phyloP scores from a whole-genome alignment of 139 green algal species.

The Haematococcus sp. region DNA sequence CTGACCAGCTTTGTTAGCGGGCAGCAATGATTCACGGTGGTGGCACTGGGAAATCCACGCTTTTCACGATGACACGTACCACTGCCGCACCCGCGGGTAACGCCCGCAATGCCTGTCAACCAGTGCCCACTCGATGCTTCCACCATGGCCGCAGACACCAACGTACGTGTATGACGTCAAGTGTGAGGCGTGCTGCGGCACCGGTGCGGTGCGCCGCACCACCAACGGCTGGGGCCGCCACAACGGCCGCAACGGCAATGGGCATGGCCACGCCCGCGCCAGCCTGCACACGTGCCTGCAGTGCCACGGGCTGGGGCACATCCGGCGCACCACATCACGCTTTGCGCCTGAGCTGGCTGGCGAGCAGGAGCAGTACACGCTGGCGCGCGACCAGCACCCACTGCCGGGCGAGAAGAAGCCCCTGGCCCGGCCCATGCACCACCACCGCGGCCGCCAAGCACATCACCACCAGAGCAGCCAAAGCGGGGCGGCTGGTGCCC shows the following conservation, averaged over 20 bases:
- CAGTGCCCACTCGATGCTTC: no score
- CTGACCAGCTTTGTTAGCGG: no score
- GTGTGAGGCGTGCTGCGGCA: neutral
- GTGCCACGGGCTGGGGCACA: neutral
- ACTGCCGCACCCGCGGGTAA: no score
- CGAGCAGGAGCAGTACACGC: neutral
- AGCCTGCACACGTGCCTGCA: neutral
- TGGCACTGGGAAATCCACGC: no score
- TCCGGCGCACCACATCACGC: neutral
- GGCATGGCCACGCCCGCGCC: neutral
- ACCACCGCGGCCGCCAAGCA: neutral
- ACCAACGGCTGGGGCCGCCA: neutral
- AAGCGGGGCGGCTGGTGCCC: neutral
- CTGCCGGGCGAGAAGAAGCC: neutral
- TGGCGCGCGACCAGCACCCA: neutral
- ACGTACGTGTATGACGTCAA: constrained; percentile 12
- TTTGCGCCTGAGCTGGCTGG: constrained; percentile 1
- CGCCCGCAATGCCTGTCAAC: no score
- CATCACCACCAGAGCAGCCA: neutral
- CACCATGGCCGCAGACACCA: constrained; percentile 7
- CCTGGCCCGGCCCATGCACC: neutral
- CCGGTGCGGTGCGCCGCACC: neutral
- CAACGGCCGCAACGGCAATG: no score
- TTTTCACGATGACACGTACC: no score
- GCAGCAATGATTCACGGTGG: no score